A percentile compares a stretch with the other conserved stretches of the same genome.
These are phyloP conservation scores for Pichia sp. DNA, from an alignment of 1,139 yeast species.

Conservation along the genomic window DNA sequence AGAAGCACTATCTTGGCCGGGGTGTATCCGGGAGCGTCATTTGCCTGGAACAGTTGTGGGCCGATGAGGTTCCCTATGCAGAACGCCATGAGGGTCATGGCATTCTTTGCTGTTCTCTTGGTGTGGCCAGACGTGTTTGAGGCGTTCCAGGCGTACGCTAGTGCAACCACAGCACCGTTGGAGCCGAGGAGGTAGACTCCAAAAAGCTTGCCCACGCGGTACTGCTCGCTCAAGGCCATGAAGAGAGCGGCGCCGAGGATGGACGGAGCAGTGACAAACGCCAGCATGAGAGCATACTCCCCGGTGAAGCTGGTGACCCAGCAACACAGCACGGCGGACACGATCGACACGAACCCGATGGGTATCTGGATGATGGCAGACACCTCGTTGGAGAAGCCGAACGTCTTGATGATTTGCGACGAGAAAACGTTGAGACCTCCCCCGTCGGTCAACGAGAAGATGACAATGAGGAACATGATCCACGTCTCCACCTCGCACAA, in stretches of 20 bases:
- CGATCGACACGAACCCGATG: slow-evolving; percentile 31
- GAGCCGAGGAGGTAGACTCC: slow-evolving; percentile 19
- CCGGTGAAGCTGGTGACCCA: slow-evolving; percentile 20
- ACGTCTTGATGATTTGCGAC: slow-evolving; percentile 42
- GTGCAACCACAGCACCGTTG: slow-evolving; percentile 18
- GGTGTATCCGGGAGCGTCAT: slow-evolving; percentile 40
- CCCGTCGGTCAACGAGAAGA: slow-evolving; percentile 38
- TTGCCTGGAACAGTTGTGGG: slow-evolving; percentile 41
- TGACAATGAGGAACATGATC: slow-evolving; percentile 30
- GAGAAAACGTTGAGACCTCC: slow-evolving; percentile 46
- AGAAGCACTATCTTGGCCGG: slow-evolving; percentile 46
- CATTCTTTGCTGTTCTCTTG: slow-evolving; percentile 45
- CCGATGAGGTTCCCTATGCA: slow-evolving; percentile 57
- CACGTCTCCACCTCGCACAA: slow-evolving; percentile 19
- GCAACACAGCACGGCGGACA: slow-evolving; percentile 17
- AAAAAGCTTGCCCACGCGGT: slow-evolving; percentile 19
- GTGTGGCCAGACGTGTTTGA: slow-evolving; percentile 58
- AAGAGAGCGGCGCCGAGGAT: slow-evolving; percentile 18
- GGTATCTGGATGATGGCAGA: slow-evolving; percentile 43
- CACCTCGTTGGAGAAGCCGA: slow-evolving; percentile 38
- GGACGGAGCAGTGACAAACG: slow-evolving; percentile 14
- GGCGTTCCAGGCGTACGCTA: slow-evolving; percentile 41
- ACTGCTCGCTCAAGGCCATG: slow-evolving; percentile 9
- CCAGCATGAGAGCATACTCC: slow-evolving; percentile 13
- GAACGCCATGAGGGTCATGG: slow-evolving; percentile 50